Conservation (phyloP, 768 basidiomycete species). For the Suillus brevipes region DNA sequence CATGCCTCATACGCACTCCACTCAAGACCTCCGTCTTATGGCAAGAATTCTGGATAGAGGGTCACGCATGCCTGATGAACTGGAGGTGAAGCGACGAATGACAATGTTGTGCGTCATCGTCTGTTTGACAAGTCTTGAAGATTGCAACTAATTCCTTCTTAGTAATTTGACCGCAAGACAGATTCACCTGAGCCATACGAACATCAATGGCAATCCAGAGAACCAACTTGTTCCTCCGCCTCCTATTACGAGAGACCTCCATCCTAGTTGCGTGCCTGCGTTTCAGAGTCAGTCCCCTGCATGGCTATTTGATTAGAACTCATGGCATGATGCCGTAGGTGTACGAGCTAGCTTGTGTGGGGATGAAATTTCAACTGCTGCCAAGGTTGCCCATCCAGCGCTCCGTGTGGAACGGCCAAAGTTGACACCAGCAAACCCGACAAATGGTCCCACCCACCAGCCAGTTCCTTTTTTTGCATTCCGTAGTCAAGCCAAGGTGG, state of each 20-base stretch:
- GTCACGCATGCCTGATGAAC: constrained; percentile 37
- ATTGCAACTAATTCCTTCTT: neutral
- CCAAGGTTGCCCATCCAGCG: neutral
- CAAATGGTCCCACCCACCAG: neutral
- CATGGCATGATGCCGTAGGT: neutral
- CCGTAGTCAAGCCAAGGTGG: neutral
- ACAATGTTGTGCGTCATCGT: constrained; percentile 44
- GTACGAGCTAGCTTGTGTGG: neutral
- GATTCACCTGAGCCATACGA: neutral
- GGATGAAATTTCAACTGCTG: neutral
- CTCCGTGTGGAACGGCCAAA: neutral
- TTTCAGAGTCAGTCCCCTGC: constrained; percentile 9
- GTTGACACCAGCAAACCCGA: neutral
- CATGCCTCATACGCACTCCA: constrained; percentile 44
- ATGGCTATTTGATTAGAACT: neutral
- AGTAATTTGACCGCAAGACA: constrained; percentile 3
- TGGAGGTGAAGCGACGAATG: constrained; percentile 41
- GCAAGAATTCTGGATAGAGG: constrained; percentile 54
- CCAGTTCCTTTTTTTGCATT: neutral
- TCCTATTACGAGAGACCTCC: neutral
- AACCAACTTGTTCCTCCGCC: neutral
- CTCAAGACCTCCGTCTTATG: constrained; percentile 46
- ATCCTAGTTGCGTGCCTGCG: neutral
- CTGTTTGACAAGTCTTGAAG: neutral
- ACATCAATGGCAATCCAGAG: neutral